Evolutionary conservation across 208 protist genomes (phyloP).

Genomic region (Leishmania turanica): DNA sequence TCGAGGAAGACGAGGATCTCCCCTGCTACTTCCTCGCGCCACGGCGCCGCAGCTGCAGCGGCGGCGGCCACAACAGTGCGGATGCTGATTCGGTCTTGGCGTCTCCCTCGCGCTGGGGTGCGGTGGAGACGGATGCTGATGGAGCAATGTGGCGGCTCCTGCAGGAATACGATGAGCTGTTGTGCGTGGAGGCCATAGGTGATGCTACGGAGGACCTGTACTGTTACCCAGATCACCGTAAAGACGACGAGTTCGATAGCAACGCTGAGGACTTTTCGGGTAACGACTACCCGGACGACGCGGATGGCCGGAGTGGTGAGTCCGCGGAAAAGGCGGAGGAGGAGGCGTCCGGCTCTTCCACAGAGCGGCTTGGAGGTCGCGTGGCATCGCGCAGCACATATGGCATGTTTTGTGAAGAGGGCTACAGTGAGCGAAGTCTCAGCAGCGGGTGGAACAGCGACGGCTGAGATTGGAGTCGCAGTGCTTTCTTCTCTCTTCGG

Average conservation of each 20-base stretch:
- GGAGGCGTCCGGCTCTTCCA: constrained; percentile 6
- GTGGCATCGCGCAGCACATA: constrained; percentile 15
- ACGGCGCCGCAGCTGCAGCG: background rate
- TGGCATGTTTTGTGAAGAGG: constrained; percentile 56
- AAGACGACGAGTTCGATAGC: constrained; percentile 92
- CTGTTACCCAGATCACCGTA: constrained; percentile 84
- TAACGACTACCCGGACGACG: constrained; percentile 89
- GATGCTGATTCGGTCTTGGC: background rate
- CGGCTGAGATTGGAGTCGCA: background rate
- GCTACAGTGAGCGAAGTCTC: constrained; percentile 46
- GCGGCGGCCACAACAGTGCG: constrained; percentile 1
- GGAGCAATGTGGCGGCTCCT: constrained; percentile 24
- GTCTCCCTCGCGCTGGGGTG: constrained; percentile 18
- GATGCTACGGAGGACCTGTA: constrained; percentile 68
- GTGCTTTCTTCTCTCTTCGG: background rate
- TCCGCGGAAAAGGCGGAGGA: background rate
- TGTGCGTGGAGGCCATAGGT: constrained; percentile 33
- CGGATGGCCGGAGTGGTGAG: constrained; percentile 29
- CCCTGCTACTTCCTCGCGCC: constrained; percentile 21
- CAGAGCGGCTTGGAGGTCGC: background rate
- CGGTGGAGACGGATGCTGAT: constrained; percentile 20
- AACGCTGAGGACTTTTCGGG: constrained; percentile 87
- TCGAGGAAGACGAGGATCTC: background rate
- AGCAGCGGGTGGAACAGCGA: constrained; percentile 59
- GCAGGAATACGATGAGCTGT: constrained; percentile 23